Conservation (phyloP, 768 basidiomycete genomes). For the Boletus fagicola region DNA sequence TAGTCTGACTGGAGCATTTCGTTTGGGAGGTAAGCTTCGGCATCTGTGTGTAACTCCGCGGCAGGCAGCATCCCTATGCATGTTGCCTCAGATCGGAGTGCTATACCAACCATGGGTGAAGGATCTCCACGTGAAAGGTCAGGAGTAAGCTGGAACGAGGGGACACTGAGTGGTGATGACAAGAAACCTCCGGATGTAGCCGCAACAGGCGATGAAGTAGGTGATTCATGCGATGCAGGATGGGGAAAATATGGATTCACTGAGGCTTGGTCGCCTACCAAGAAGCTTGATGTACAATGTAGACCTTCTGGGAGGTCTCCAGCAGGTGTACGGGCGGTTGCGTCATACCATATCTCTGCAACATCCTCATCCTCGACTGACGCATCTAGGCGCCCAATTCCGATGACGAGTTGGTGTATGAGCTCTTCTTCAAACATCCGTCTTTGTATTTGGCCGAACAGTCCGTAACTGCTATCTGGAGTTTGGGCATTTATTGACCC, state of each 20-base stretch:
- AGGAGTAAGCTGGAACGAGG: slow-evolving; percentile 17
- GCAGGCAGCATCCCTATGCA: slow-evolving; percentile 3
- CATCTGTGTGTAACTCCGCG: slow-evolving; percentile 6
- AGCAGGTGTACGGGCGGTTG: slow-evolving; percentile 32
- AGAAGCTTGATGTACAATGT: slow-evolving; percentile 9
- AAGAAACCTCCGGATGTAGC: slow-evolving; percentile 18
- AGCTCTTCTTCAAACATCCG: slow-evolving; percentile 77
- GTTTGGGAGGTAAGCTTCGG: slow-evolving; percentile 9
- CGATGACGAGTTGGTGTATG: slow-evolving; percentile 82
- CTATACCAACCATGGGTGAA: slow-evolving; percentile 10
- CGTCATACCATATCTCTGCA: slow-evolving; percentile 33
- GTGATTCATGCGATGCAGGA: slow-evolving; percentile 31
- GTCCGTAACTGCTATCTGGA: slow-evolving; percentile 35
- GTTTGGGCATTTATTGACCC: slow-evolving; percentile 36
- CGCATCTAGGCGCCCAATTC: slow-evolving; percentile 73
- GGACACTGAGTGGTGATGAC: slow-evolving; percentile 10
- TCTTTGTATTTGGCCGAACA: slow-evolving; percentile 57
- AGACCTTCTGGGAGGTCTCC: slow-evolving; percentile 25
- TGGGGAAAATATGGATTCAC: slow-evolving; percentile 58
- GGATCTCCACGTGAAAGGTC: slow-evolving; percentile 17
- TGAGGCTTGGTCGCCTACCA: slow-evolving; percentile 8
- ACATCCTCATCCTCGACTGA: slow-evolving; percentile 37
- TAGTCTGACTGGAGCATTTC: slow-evolving; percentile 19
- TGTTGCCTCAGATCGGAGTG: slow-evolving; percentile 19
- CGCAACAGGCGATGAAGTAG: slow-evolving; percentile 26